phyloP scores from a whole-genome alignment of 257 asterid species.

The Ophiorrhiza pumila region DNA sequence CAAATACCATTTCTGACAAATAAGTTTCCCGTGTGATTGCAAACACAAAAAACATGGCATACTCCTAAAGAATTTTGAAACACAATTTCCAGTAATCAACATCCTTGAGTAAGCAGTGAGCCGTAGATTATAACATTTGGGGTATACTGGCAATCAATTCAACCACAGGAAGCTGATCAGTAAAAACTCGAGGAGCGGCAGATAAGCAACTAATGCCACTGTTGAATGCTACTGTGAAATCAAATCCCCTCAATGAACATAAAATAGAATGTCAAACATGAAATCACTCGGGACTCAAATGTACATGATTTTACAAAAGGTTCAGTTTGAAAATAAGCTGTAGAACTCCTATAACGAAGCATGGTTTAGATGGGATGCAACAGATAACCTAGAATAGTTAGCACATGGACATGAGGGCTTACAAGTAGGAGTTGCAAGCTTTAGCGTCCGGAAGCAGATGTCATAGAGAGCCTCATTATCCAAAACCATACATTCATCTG shows the following conservation, averaged over 20 bases:
- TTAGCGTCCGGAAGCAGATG: slow-evolving; percentile 61
- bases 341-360: not conserved
- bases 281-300: not conserved
- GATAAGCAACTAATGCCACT: not conserved
- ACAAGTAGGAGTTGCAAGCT: slow-evolving; percentile 53
- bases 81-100: not conserved
- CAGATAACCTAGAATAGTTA: not conserved
- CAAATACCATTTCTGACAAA: not conserved
- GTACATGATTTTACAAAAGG: not conserved
- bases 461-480: slow-evolving; percentile 57
- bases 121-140: not conserved
- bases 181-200: not conserved
- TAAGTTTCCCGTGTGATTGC: not conserved
- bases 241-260: no score
- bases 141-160: no score
- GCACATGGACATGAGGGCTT: slow-evolving; percentile 15
- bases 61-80: no score
- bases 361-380: not conserved
- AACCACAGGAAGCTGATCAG: not conserved
- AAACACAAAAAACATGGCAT: not conserved
- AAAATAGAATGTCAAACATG: not conserved
- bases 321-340: no score
- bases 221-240: not conserved
- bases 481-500: slow-evolving; percentile 58
- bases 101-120: not conserved